phyloP scores from a whole-genome alignment of 2,329 filamentous ascomycete genomes.

The Lachnellula arida region DNA sequence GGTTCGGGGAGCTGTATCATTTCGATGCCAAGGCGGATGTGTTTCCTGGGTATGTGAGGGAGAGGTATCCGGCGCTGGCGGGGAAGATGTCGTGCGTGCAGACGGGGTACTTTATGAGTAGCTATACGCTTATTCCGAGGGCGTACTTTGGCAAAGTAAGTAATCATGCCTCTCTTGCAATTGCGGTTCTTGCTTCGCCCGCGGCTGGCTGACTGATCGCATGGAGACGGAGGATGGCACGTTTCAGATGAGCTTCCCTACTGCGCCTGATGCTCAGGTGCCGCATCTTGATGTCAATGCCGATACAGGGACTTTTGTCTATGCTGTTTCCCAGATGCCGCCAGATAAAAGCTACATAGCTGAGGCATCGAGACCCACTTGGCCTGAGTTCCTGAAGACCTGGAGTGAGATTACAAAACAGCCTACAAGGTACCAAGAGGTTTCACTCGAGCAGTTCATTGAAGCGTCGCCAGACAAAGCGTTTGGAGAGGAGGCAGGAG shows the following conservation, averaged over 20 bases:
- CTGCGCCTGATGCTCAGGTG: conserved; percentile 33
- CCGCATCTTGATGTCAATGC: conserved; percentile 44
- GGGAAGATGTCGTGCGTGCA: conserved; percentile 43
- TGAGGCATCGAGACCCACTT: conserved; percentile 33
- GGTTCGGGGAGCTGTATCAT: conserved; percentile 46
- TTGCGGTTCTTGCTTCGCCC: background rate
- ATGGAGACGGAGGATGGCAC: conserved; percentile 37
- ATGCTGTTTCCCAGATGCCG: conserved; percentile 34
- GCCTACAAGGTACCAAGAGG: conserved; percentile 2
- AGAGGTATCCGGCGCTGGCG: conserved; percentile 40
- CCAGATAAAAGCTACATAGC: conserved; percentile 47
- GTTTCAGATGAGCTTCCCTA: conserved; percentile 45
- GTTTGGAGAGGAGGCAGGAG: conserved; percentile 25
- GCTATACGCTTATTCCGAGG: conserved; percentile 42
- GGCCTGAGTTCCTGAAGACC: conserved; percentile 3
- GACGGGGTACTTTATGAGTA: conserved; percentile 35
- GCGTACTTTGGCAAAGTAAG: conserved; percentile 44
- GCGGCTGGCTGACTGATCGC: background rate
- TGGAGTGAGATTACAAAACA: conserved; percentile 8
- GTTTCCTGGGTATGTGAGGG: conserved; percentile 40
- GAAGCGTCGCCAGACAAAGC: conserved; percentile 19
- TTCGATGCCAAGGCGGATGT: conserved; percentile 50
- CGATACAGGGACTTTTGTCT: conserved; percentile 38
- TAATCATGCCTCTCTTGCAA: background rate
- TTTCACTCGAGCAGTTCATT: conserved; percentile 16